A percentile compares a stretch with the other conserved stretches of the same genome.
These are phyloP conservation scores for Aspergillus tubingensis DNA, from an alignment of 2,329 filamentous ascomycete genomes.

Conservation along the genomic window DNA sequence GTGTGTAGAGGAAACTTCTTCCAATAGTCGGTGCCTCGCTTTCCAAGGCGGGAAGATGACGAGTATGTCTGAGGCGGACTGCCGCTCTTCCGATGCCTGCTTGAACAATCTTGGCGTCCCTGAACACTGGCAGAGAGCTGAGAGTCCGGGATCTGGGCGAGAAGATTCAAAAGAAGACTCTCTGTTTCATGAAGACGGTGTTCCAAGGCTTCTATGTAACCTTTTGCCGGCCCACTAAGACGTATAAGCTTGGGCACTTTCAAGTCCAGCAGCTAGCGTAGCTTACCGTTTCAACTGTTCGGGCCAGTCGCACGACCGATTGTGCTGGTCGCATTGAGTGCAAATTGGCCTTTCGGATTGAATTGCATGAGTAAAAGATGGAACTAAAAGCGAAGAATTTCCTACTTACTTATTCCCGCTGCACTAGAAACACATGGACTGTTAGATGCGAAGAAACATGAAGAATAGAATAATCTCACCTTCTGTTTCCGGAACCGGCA, in stretches of 20 bases:
- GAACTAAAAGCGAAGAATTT: slow-evolving; percentile 9
- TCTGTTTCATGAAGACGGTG: slow-evolving; percentile 48
- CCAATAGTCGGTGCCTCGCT: slow-evolving; percentile 42
- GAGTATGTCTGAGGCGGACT: slow-evolving; percentile 11
- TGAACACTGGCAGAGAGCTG: slow-evolving; percentile 32
- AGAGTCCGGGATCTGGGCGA: slow-evolving; percentile 35
- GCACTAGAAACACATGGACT: slow-evolving; percentile 25
- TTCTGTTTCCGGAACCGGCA: slow-evolving; percentile 48
- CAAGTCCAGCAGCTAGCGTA: neutral
- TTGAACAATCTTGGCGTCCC: neutral
- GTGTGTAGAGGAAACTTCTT: slow-evolving; percentile 38
- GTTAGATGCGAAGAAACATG: neutral
- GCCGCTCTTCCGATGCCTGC: neutral
- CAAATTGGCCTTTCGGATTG: slow-evolving; percentile 35
- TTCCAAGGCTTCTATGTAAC: slow-evolving; percentile 49
- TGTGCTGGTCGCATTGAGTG: slow-evolving; percentile 36
- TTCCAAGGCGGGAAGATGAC: slow-evolving; percentile 28
- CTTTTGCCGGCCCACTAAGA: slow-evolving; percentile 49
- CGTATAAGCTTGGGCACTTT: neutral
- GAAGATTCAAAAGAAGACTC: slow-evolving; percentile 39
- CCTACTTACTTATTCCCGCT: slow-evolving; percentile 41
- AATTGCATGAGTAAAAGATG: neutral
- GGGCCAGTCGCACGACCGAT: slow-evolving; percentile 41
- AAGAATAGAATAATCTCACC: slow-evolving; percentile 24
- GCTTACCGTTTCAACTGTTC: slow-evolving; percentile 41